Evolutionary conservation across 495 filamentous ascomycete genomes (phyloP).

Genomic region (Xylaria grammica): DNA sequence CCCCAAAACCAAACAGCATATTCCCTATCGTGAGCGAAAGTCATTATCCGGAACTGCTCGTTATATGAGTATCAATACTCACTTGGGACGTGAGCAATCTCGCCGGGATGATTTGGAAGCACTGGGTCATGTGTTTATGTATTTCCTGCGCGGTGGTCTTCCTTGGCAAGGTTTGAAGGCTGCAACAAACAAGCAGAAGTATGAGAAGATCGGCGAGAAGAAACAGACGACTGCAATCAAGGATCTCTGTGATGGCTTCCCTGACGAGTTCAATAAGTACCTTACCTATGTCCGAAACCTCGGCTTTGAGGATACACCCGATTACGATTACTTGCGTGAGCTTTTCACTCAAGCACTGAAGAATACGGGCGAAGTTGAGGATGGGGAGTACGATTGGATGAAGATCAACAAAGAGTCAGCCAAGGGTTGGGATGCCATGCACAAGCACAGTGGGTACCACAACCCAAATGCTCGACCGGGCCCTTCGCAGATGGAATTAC

Average conservation of each 20-base stretch:
- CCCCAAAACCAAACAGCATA: constrained; percentile 99
- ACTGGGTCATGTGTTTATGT: constrained; percentile 98
- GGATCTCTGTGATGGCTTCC: constrained; percentile 95
- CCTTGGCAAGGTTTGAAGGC: constrained; percentile 99
- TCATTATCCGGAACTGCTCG: constrained; percentile 95
- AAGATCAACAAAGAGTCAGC: constrained; percentile 84
- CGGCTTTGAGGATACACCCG: constrained; percentile 96
- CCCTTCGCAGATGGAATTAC: constrained; percentile 77
- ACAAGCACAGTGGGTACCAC: constrained; percentile 80
- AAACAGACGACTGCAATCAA: constrained; percentile 98
- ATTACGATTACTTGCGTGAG: constrained; percentile 97
- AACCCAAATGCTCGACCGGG: constrained; percentile 74
- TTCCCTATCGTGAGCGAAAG: constrained; percentile 97
- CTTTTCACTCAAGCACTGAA: constrained; percentile 97
- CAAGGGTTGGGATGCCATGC: constrained; percentile 92
- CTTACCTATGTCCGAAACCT: constrained; percentile 96
- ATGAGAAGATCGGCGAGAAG: constrained; percentile 99
- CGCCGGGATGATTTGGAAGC: constrained; percentile 96
- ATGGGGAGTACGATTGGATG: constrained; percentile 99
- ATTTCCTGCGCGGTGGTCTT: constrained; percentile 93
- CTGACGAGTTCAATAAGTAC: constrained; percentile 98
- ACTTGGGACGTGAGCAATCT: constrained; percentile 95
- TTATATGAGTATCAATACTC: constrained; percentile 99
- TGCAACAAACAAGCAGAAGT: constrained; percentile 99
- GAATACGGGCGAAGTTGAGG: constrained; percentile 91